Base-by-base conservation (phyloP, 305 asterid genomes). In the Rubia tinctorum region DNA sequence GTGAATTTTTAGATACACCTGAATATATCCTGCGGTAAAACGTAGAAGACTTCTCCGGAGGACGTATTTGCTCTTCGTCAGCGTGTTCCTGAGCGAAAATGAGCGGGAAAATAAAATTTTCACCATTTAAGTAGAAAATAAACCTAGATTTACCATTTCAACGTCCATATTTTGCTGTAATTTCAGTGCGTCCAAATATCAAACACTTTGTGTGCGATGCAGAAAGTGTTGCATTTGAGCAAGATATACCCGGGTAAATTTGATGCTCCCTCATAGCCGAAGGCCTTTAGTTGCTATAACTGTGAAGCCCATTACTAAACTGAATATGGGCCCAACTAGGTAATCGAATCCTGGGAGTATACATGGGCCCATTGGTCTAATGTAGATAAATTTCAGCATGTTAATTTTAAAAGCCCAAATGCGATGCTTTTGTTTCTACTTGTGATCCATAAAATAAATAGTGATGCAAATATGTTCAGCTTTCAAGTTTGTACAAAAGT, bases 1-100 rank as follows among this genome's bases (percentile, higher is more conserved):
- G 6, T 61, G 13, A 34, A 11, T 60, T 39, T 30, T 23, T 59
- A 44, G 23, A 75, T 66, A 88, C 97, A 93, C 90, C 95, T 9
- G 95, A 81, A 80, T 87, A 90, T 63, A 88, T 82, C 85, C 85
- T 86, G 71, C 88, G 84, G 86, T 83, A 79, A 71, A 88, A 87
- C 55, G 91, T 79, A 59, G 92, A 89, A 8, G 95, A 82, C 73
- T 81, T 81, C 58, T 84, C 83, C 78, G 75, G 74, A 47, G 58
- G 79, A 69, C 76, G 79, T 77, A 59, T 59, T 80, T 30, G 22
- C 27, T 71, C 60, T n/a, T 53, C 77, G 0, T 73, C 80, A 13
- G 53, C 74, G 25, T 18, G 40, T 34, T 76, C 80, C 85, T 81
- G 51, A 55, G 49, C 49, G 9, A 72, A 14, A 72, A 34, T 22